Base-by-base conservation (phyloP, 768 basidiomycete genomes). In the Podaxis carcinomalis region DNA sequence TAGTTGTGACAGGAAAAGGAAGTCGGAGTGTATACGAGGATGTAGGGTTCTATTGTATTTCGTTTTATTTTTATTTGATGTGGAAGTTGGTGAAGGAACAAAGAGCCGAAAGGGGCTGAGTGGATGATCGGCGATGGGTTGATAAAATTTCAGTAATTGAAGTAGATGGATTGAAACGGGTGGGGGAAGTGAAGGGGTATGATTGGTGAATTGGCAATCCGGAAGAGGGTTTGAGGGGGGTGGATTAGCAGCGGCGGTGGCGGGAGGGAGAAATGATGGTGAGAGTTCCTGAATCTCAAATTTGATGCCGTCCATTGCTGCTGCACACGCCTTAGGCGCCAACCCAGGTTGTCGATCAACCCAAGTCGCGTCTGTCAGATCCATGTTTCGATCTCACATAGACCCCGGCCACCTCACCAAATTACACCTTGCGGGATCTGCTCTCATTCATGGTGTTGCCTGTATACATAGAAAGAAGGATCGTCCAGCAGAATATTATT, bases 231-330 rank as follows among this genome's bases (percentile, higher is more conserved):
- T 5, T 10, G n/a, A 2, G n/a, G 32, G 5, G 16, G 46, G 36
- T 10, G 46, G 25, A n/a, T 36, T 53, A 36, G 51, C 51, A 39
- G 23, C 25, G 37, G 44, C 56, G 56, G 56, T 57, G 56, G 56
- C 56, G 40, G 23, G 35, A 54, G 16, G 23, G 27, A 39, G n/a
- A 36, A n/a, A 47, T 32, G 28, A 47, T n/a, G 10, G 14, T 27
- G 42, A 55, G 42, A 57, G 56, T 57, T 57, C 56, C 56, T 49
- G 46, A 57, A 49, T 54, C 19, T 54, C 9, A 13, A 55, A 11
- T 56, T 42, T 44, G 42, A 16, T 56, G 44, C 7, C 7, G 32
- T 32, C 32, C 32, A 9, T 2, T 32, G 32, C 11, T 32, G 32
- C 11, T 32, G 44, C 55, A 40, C 54, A 23, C 36, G 37, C 32